phyloP scores from a whole-genome alignment of 805 yeast genomes.

The Clavispora santaluciae region DNA sequence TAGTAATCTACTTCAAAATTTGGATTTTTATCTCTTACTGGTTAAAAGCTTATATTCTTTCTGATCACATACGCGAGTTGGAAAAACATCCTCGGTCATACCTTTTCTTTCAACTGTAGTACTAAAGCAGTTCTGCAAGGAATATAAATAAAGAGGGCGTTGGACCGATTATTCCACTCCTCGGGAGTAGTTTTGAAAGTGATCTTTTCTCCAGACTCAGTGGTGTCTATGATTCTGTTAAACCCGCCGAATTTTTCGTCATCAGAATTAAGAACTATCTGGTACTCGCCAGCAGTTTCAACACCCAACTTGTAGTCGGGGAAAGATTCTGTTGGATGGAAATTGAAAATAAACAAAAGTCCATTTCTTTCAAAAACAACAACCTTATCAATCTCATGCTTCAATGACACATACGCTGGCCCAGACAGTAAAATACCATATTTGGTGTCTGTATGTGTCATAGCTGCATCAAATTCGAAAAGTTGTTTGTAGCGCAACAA shows the following conservation, averaged over 20 bases:
- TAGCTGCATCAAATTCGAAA: conserved; percentile 76
- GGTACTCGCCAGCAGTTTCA: conserved; percentile 70
- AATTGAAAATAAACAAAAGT: conserved; percentile 79
- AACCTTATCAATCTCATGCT: conserved; percentile 85
- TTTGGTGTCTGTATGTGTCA: conserved; percentile 70
- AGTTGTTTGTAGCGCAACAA: conserved; percentile 73
- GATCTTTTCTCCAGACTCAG: conserved; percentile 31
- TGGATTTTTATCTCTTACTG: no score
- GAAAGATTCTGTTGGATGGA: conserved; percentile 80
- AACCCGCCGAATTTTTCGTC: conserved; percentile 75
- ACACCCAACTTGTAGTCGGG: conserved; percentile 91
- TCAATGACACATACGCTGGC: conserved; percentile 81
- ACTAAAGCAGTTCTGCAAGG: conserved; percentile 64
- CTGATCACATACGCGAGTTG: no score
- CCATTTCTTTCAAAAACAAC: conserved; percentile 75
- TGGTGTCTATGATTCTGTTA: conserved; percentile 44
- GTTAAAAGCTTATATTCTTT: no score
- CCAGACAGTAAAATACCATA: conserved; percentile 66
- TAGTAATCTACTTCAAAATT: no score
- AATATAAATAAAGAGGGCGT: conserved; percentile 71
- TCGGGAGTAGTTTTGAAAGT: conserved; percentile 68
- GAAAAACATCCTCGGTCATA: no score
- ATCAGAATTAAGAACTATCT: conserved; percentile 73
- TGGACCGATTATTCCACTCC: conserved; percentile 74
- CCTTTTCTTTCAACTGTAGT: conserved; percentile 29